phyloP scores from a whole-genome alignment of 2,329 filamentous ascomycete genomes.

The Gnomoniopsis smithogilvyi region DNA sequence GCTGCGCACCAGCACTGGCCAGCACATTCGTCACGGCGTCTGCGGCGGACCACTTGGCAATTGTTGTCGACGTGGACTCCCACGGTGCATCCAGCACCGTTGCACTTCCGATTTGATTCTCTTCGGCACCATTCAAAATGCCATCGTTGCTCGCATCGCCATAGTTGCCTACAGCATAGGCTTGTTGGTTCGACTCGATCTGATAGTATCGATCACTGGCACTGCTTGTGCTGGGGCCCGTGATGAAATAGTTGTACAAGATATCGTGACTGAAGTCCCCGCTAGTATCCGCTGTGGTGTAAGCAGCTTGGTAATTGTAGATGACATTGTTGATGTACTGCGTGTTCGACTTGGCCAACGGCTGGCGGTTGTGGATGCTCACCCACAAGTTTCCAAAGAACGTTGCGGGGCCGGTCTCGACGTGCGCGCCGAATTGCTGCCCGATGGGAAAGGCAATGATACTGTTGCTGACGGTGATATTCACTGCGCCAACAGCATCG shows the following conservation, averaged over 20 bases:
- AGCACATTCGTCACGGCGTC: constrained; percentile 34
- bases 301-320: constrained; percentile 41
- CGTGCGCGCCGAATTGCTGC: constrained; percentile 40
- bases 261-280: constrained; percentile 30
- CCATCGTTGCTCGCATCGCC: constrained; percentile 28
- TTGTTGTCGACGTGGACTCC: constrained; percentile 19
- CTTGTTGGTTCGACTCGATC: constrained; percentile 37
- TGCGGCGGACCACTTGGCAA: constrained; percentile 28
- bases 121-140: constrained; percentile 17
- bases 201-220: constrained; percentile 39
- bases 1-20: constrained; percentile 33
- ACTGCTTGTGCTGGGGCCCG: constrained; percentile 36
- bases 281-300: constrained; percentile 25
- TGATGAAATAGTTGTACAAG: constrained; percentile 43
- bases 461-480: constrained; percentile 42
- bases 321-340: constrained; percentile 42
- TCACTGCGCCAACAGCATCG: constrained; percentile 32
- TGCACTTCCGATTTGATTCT: constrained; percentile 15
- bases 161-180: constrained; percentile 38
- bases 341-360: constrained; percentile 42
- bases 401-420: constrained; percentile 37
- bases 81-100: constrained; percentile 20
- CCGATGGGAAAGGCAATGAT: constrained; percentile 42
- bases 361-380: constrained; percentile 43
- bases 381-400: constrained; percentile 44